Conservation (phyloP, 495 filamentous ascomycete genomes). For the Neurospora sp. region DNA sequence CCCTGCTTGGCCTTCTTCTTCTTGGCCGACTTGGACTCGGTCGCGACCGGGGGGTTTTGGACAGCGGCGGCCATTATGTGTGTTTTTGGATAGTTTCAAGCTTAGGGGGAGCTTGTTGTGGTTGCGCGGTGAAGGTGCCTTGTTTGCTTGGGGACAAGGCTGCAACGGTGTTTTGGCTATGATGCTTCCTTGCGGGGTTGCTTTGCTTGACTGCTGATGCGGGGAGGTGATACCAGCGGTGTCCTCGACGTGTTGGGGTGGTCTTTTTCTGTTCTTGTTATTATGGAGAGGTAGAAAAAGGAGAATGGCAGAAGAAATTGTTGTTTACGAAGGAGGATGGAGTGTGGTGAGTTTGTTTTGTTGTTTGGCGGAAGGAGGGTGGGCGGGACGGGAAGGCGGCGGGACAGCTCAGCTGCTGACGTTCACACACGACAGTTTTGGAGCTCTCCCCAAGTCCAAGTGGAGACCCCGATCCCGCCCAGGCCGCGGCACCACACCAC, state of each 20-base stretch:
- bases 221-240: not conserved
- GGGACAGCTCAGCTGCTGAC: not conserved
- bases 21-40: constrained; percentile 52
- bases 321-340: not conserved
- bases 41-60: constrained; percentile 39
- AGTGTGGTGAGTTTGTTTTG: not conserved
- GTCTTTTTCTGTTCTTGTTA: not conserved
- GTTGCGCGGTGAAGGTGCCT: not conserved
- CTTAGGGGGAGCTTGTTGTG: not conserved
- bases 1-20: constrained; percentile 66
- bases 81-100: constrained; percentile 10
- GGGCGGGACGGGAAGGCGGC: not conserved
- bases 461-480: not conserved
- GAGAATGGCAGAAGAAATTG: not conserved
- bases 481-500: not conserved
- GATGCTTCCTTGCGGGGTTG: not conserved
- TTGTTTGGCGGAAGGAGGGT: not conserved
- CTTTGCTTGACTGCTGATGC: not conserved
- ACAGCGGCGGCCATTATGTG: constrained; percentile 35
- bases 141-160: not conserved
- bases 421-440: not conserved
- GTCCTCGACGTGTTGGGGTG: not conserved
- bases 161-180: not conserved
- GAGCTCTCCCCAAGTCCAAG: not conserved
- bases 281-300: not conserved